Evolutionary conservation across 1,284 basidiomycete species (phyloP).

Genomic region (Singerocomus inundabilis): DNA sequence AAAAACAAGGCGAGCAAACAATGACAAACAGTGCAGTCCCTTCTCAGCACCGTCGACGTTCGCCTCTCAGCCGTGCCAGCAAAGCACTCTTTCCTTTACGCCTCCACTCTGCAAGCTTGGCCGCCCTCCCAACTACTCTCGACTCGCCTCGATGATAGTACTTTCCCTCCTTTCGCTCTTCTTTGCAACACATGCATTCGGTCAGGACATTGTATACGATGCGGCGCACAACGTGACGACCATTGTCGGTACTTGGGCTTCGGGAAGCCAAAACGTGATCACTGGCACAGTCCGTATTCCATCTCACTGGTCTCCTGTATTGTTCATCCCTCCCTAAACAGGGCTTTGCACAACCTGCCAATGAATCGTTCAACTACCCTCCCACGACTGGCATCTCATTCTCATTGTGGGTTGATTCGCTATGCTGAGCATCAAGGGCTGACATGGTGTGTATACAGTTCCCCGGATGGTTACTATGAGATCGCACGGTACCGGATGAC

Average conservation of each 20-base stretch:
- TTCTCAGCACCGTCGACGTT: slow-evolving; percentile 14
- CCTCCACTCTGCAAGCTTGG: background rate
- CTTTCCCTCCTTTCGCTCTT: slow-evolving; percentile 22
- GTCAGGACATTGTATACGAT: slow-evolving; percentile 38
- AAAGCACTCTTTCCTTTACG: background rate
- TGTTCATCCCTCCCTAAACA: slow-evolving; percentile 32
- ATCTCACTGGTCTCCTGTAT: too few relatives aligned
- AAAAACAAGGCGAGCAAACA: slow-evolving; percentile 24
- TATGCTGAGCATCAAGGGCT: slow-evolving; percentile 4
- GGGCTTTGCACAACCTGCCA: slow-evolving; percentile 82
- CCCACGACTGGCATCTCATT: slow-evolving; percentile 79
- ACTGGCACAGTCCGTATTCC: slow-evolving; percentile 64
- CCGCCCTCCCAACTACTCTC: background rate
- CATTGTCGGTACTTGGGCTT: slow-evolving; percentile 82
- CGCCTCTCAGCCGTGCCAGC: slow-evolving; percentile 5
- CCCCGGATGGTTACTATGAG: slow-evolving; percentile 77
- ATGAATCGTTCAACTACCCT: slow-evolving; percentile 80
- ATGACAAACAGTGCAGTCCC: slow-evolving; percentile 17
- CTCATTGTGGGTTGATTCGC: slow-evolving; percentile 69
- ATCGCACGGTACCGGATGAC: slow-evolving; percentile 85
- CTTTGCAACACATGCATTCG: slow-evolving; percentile 35
- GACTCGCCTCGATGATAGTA: slow-evolving; percentile 18
- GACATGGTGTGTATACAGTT: slow-evolving; percentile 40
- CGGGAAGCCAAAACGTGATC: slow-evolving; percentile 69
- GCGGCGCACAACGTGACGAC: slow-evolving; percentile 57